Evolutionary conservation across 345 rosid species (phyloP).

Genomic region (Gossypium mustelinum): DNA sequence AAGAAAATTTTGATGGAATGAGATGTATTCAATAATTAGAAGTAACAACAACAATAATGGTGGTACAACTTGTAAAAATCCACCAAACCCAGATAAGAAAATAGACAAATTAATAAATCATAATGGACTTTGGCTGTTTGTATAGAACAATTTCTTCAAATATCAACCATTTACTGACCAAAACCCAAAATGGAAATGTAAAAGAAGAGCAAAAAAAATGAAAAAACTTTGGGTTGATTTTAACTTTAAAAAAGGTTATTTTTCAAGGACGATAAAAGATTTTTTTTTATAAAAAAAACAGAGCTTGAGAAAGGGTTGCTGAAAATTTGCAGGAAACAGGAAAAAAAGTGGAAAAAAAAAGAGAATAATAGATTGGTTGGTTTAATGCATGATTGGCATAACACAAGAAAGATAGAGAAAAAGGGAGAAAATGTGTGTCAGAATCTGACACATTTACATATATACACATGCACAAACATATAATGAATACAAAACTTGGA

Average conservation of each 20-base stretch:
- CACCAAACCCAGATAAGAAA: slow-evolving; percentile 28
- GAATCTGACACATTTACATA: slow-evolving; percentile 25
- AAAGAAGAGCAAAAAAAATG: neutral
- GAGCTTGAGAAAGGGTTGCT: slow-evolving; percentile 3
- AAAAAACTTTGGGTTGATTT: slow-evolving; percentile 14
- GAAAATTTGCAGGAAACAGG: slow-evolving; percentile 25
- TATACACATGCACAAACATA: slow-evolving; percentile 17
- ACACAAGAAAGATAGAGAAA: neutral
- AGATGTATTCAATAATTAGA: slow-evolving; percentile 13
- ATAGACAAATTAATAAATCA: slow-evolving; percentile 12
- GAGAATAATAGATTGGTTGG: slow-evolving; percentile 27
- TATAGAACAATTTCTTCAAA: neutral
- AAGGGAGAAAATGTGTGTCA: slow-evolving; percentile 16
- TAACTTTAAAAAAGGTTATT: slow-evolving; percentile 12
- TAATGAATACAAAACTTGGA: slow-evolving; percentile 4
- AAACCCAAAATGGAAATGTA: slow-evolving; percentile 18
- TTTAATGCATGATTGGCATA: slow-evolving; percentile 20
- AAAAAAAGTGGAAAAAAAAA: neutral
- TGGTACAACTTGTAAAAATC: slow-evolving; percentile 28
- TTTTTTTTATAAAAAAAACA: neutral
- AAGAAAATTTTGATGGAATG: slow-evolving; percentile 1
- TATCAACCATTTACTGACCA: neutral
- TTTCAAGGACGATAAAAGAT: slow-evolving; percentile 16
- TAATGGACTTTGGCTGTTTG: neutral
- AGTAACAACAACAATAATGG: slow-evolving; percentile 24